Evolutionary conservation across 768 basidiomycete species (phyloP), one percentile per base, ranked within the genome.

Genomic region (Leccinum longicurvipes): DNA sequence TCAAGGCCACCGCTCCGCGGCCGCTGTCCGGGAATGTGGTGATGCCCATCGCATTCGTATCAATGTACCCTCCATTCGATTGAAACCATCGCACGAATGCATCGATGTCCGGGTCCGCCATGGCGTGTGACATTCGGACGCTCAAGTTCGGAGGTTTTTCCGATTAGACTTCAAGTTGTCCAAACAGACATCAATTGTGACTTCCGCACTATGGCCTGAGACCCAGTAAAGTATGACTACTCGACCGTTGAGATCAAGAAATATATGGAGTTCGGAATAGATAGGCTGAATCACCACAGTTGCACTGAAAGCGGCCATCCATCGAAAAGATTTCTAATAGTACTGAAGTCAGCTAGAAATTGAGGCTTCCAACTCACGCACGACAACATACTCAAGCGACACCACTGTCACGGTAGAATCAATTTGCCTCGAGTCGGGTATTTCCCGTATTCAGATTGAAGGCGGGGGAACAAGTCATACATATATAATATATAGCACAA

Each of bases 1-100:
- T 70, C 32, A 90, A 65, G 0, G 94, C 93, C 29, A 91, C 71
- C 1, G 81, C 87, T 24, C 93, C 92, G 23, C 87, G 81, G 32
- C 91, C 91, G 42, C 80, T 81, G 41, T 77, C 82, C 24, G 81
- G 55, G 28, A 65, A 76, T 32, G 72, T 65, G 4, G 79, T 73
- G 34, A 88, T 62, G 1, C 76, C 81, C 60, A 87, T 75, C 3
- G 56, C 62, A 36, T 58, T 49, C 9, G 57, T 55, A 57, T 89
- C 85, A n/a, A 88, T 34, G 5, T 56, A 59, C 0, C 84, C 87
- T 46, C 78, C 72, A 53, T 80, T 73, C 0, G 66, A 51, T 58
- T 75, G 70, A 66, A 89, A 89, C 88, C 88, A 91, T n/a, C 59
- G 47, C 11, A 83, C 36, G 56, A 87, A 82, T 3, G 55, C 60